phyloP scores from a whole-genome alignment of 2,329 filamentous ascomycete genomes.

The Tolypocladium pustulatum region DNA sequence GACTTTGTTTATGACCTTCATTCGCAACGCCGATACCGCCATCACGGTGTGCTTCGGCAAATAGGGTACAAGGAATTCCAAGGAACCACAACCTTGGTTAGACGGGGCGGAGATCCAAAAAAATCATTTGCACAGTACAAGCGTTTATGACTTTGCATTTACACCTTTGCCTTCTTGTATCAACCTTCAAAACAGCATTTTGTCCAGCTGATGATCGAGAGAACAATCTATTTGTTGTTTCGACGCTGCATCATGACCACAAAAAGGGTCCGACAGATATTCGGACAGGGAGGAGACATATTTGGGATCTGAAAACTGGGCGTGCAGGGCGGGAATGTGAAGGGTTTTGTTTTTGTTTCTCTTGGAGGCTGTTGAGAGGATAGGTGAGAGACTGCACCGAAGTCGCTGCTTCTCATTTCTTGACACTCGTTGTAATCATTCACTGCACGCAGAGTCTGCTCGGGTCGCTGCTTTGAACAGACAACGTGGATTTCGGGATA shows the following conservation, averaged over 20 bases:
- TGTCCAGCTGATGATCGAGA: constrained; percentile 15
- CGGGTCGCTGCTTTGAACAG: constrained; percentile 19
- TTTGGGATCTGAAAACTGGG: constrained; percentile 9
- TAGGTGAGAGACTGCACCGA: background rate
- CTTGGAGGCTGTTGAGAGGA: background rate
- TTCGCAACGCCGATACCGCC: constrained; percentile 1
- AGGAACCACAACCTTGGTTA: constrained; percentile 18
- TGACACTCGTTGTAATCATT: constrained; percentile 43
- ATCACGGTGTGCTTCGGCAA: constrained; percentile 10
- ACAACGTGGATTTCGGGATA: constrained; percentile 3
- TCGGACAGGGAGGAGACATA: constrained; percentile 6
- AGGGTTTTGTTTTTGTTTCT: background rate
- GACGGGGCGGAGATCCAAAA: constrained; percentile 18
- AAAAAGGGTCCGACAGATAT: constrained; percentile 9
- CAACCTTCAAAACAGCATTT: constrained; percentile 23
- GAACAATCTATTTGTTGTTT: constrained; percentile 6
- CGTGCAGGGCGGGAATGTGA: constrained; percentile 15
- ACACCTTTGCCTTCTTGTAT: constrained; percentile 33
- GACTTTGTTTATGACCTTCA: constrained; percentile 6
- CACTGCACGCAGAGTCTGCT: constrained; percentile 25
- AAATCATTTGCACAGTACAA: constrained; percentile 23
- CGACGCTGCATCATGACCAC: constrained; percentile 19
- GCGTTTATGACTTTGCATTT: constrained; percentile 29
- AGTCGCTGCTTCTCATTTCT: constrained; percentile 18
- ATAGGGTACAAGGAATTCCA: constrained; percentile 12